Percentiles rank a stretch among this genome's conserved stretches.
These are phyloP conservation scores for Forsythia viridissima DNA, from an alignment of 257 asterid genomes.

Conservation along the genomic window DNA sequence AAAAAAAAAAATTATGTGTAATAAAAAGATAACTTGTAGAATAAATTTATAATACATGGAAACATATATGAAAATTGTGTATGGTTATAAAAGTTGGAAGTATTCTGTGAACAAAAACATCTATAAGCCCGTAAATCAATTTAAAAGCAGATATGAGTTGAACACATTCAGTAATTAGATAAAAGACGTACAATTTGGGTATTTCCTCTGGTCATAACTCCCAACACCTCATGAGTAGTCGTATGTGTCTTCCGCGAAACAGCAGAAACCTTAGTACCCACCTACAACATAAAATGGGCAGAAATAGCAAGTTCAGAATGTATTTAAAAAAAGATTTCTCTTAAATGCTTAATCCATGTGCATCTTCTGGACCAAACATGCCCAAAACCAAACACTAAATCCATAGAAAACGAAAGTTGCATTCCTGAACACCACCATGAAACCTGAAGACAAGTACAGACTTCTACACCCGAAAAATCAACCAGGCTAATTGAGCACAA, in stretches of 20 bases:
- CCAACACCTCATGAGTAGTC: constrained; percentile 85
- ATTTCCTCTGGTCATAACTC: constrained; percentile 72
- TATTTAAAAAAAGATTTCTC: neutral
- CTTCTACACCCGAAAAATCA: neutral
- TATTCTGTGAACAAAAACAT: neutral
- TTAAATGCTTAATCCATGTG: neutral
- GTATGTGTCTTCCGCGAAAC: constrained; percentile 90
- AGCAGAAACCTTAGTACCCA: constrained; percentile 91
- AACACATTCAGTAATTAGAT: constrained; percentile 6
- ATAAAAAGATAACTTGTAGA: neutral
- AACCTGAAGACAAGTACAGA: neutral
- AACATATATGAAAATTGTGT: neutral
- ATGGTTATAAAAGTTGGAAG: constrained; percentile 7
- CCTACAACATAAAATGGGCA: constrained; percentile 38
- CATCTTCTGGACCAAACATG: neutral
- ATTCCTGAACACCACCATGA: neutral
- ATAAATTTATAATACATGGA: neutral
- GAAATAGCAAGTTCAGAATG: constrained; percentile 17
- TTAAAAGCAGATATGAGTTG: constrained; percentile 16
- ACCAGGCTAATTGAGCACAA: neutral
- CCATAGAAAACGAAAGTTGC: neutral
- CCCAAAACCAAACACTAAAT: constrained; percentile 1
- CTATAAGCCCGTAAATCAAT: constrained; percentile 15
- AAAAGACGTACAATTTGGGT: constrained; percentile 79
- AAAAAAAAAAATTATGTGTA: neutral